Base-by-base conservation (phyloP, 208 protist genomes). In the Jaenimonas drosophilae region DNA sequence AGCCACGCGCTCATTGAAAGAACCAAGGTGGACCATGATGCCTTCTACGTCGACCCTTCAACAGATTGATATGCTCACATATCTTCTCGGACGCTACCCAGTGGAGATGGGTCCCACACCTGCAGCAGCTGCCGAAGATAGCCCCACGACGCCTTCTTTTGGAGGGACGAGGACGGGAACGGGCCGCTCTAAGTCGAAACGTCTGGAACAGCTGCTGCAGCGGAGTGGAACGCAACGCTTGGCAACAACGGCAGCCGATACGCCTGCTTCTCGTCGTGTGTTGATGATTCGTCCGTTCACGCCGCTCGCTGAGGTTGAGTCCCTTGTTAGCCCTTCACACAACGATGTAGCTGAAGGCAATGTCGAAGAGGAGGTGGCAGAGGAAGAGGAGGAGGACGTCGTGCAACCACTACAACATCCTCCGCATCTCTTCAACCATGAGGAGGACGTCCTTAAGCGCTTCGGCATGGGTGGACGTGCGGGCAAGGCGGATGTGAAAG, bases 381-480 rank as follows among this genome's bases (percentile, higher is more conserved):
- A 47, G 3, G 54, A 36, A 4, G 38, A 57, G 2, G 41, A 44
- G 48, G 42, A 50, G 39, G 28, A 36, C 16, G 21, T 64, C 4
- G n/a, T n/a, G n/a, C n/a, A n/a, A n/a, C n/a, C n/a, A n/a, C 44
- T 72, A 25, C 20, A 29, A 6, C 76, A 86, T 51, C 67, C 76
- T 11, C 17, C 47, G 1, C 32, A 44, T 23, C 44, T 83, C 4
- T 82, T 71, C 44, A 17, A 21, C 3, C 73, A 91, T 34, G 83
- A 91, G 31, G 44, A 29, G 0, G 65, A 48, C 1, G 74, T 91
- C 16, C 42, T 72, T 29, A 49, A 44, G n/a, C 63, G 62, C n/a
- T 91, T 85, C 27, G 83, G 83, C 12, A 91, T 91, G 83, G 77
- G 76, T 9, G 59, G 37, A n/a, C 66, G 53, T 43, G 72, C 67